Evolutionary conservation across 2,329 filamentous ascomycete genomes (phyloP), one percentile per base, ranked within the genome.

Genomic region (Cercospora zeae-maydis): DNA sequence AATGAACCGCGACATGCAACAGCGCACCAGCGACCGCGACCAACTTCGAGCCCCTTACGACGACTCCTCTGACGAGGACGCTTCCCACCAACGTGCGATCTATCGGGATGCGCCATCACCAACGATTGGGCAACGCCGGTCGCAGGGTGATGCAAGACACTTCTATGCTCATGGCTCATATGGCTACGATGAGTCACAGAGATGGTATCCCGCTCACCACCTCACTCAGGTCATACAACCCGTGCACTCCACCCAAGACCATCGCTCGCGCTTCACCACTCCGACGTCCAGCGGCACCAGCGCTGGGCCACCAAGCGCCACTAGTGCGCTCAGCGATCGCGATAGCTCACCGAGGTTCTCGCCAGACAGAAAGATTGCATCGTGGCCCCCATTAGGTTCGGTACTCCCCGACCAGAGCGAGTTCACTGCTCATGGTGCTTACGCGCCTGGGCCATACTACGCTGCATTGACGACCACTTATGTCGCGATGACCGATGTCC

Each of bases 401-500:
- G 30, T 31, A 21, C 14, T 27, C 8, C 37, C 37, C 14, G 59
- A 63, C 14, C 27, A 30, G 14, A 19, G 47, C 7, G 13, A 52
- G 10, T 60, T 60, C 36, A 53, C 42, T n/a, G n/a, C n/a, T n/a
- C 61, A 42, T 27, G 59, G 57, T 4, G 61, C 56, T 30, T n/a
- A 47, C 14, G 21, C 30, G 1, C 30, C 51, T 36, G 4, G 39
- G 47, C 13, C 34, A 65, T 8, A 62, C 62, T 11, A 30, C 42
- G 1, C 14, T 27, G 6, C 57, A 19, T 8, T 11, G 4, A 27
- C 27, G 7, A 36, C 59, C 19, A 19, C 55, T 10, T 72, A 63
- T 27, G 69, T 72, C 27, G 63, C 69, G 2, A 57, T 71, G 59
- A 56, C 67, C 45, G 67, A 72, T 30, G 65, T 73, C 1, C 71